These are phyloP conservation scores for Artomyces pyxidatus DNA, from an alignment of 768 basidiomycete species.

Conservation along the genomic window DNA sequence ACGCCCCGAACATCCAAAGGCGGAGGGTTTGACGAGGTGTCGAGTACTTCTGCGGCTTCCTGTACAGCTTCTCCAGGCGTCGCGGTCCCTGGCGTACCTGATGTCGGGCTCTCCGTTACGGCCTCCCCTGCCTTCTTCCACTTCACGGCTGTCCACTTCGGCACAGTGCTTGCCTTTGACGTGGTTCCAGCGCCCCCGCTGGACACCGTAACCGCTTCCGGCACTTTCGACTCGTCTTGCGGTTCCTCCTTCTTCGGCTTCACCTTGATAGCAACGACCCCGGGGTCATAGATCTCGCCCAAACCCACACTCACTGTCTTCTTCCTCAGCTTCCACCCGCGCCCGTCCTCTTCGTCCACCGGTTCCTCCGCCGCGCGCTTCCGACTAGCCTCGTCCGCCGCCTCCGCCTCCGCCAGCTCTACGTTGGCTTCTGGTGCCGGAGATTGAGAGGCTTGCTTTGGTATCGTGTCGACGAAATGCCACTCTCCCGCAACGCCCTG, in stretches of 20 bases:
- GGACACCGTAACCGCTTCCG: neutral
- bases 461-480: slow-evolving; percentile 45
- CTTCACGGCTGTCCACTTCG: slow-evolving; percentile 14
- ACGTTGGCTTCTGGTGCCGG: slow-evolving; percentile 6
- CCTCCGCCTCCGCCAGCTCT: slow-evolving; percentile 17
- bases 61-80: too few relatives aligned
- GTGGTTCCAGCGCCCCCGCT: neutral
- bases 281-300: slow-evolving; percentile 80
- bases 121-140: slow-evolving; percentile 15
- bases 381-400: slow-evolving; percentile 1
- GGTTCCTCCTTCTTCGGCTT: slow-evolving; percentile 45
- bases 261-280: slow-evolving; percentile 53
- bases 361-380: slow-evolving; percentile 22
- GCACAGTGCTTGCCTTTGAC: neutral
- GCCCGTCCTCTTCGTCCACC: slow-evolving; percentile 41
- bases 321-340: slow-evolving; percentile 61
- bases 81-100: neutral
- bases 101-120: neutral
- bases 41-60: too few relatives aligned
- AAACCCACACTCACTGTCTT: slow-evolving; percentile 52
- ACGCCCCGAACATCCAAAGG: too few relatives aligned
- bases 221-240: neutral
- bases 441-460: slow-evolving; percentile 19
- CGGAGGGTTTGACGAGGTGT: too few relatives aligned
- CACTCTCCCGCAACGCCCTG: slow-evolving; percentile 76